A percentile compares a stretch with the other conserved stretches of the same genome.
These are phyloP conservation scores for Salvia splendens DNA, from an alignment of 257 asterid genomes.

Conservation along the genomic window DNA sequence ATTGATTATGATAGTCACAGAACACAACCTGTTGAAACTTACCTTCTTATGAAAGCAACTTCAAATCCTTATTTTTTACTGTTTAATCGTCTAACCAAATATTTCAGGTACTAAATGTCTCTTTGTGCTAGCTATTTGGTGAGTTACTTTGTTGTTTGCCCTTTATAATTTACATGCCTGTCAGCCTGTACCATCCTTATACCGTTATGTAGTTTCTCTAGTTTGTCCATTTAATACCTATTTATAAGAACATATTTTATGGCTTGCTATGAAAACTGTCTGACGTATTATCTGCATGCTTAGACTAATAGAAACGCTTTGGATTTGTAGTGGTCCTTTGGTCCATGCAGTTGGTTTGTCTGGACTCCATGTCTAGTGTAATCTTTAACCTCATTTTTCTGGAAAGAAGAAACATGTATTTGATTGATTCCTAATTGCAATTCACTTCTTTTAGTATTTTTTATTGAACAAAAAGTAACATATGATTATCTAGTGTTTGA, in stretches of 20 bases:
- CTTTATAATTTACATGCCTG: constrained; percentile 2
- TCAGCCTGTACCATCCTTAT: constrained; percentile 12
- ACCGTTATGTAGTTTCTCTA: background rate
- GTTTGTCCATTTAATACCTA: background rate
- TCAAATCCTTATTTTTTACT: constrained; percentile 16
- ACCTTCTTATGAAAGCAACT: constrained; percentile 7
- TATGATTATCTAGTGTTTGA: constrained; percentile 26
- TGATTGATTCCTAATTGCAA: constrained; percentile 1
- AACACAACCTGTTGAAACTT: constrained; percentile 2
- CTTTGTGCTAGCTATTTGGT: constrained; percentile 7
- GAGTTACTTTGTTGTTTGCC: constrained; percentile 15
- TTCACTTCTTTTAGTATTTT: constrained; percentile 5
- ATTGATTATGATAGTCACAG: background rate
- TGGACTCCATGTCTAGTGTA: background rate
- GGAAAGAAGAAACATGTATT: constrained; percentile 15
- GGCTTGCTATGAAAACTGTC: constrained; percentile 9
- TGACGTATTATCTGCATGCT: constrained; percentile 8
- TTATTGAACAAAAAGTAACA: constrained; percentile 23
- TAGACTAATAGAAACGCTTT: background rate
- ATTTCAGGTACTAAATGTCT: constrained; percentile 8
- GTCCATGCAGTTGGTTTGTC: constrained; percentile 1
- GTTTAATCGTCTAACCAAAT: constrained; percentile 13
- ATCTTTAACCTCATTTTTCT: constrained; percentile 15
- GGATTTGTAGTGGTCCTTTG: constrained; percentile 5
- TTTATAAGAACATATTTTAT: background rate